Base-by-base conservation (phyloP, 192 early-diverging fungal species). In the Backusella mclennaniae region DNA sequence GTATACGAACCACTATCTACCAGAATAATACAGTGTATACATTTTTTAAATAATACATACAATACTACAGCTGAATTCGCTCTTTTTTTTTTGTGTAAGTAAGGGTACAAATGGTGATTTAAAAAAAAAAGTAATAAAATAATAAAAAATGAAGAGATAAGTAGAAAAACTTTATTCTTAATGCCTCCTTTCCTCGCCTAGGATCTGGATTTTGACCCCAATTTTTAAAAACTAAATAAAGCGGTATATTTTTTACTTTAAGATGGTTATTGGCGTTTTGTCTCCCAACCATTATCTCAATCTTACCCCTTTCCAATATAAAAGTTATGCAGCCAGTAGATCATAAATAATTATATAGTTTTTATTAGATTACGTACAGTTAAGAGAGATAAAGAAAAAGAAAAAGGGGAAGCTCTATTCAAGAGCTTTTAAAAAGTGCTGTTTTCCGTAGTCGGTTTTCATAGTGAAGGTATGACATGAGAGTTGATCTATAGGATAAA, bases 401-500 rank as follows among this genome's bases (percentile, higher is more conserved):
- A 44, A 49, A n/a, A 49, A 49, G 6, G 15, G 19, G 6, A 17
- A n/a, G 21, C 26, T 63, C 56, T 63, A 63, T 63, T 63, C 56
- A 29, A 63, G 26, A 29, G 56, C 56, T 29, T 8, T 63, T 63
- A 63, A 29, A 63, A 63, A 63, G 12, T 63, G 56, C 8, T 63
- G 56, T 29, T 63, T 63, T 26, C 56, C 56, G 12, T 63, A 63
- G 26, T 23, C 56, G 26, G 21, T 63, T 63, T 63, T 63, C 56
- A 63, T 26, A 26, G 56, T 63, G 23, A 63, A 63, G 29, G 56
- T 63, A 63, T 63, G 35, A n/a, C 68, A 69, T 19, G 68, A 69
- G 11, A 63, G 7, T 63, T 63, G 56, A 26, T 63, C 56, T 63
- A 59, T 26, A 63, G 3, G 29, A 63, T 26, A 21, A 21, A 26